Evolutionary conservation across 306 rosid genomes (phyloP).

Genomic region (Begonia fuchsioides): DNA sequence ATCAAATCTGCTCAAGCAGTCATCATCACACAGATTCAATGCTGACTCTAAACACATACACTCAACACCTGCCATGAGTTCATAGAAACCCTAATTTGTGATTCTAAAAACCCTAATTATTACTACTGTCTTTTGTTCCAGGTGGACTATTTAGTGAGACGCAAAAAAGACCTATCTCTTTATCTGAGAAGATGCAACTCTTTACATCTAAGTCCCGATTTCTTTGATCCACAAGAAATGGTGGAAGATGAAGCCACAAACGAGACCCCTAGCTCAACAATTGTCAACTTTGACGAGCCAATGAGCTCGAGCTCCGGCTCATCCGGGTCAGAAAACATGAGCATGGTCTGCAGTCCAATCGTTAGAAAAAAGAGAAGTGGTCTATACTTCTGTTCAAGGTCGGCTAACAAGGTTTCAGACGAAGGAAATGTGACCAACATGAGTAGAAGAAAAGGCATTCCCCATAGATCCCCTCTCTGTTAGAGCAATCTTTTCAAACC

Average conservation of each 20-base stretch:
- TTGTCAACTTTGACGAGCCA: constrained; percentile 59
- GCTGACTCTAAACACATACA: too few relatives aligned
- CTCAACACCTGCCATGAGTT: too few relatives aligned
- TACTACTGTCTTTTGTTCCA: not conserved
- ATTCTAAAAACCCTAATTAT: too few relatives aligned
- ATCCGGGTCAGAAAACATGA: constrained; percentile 55
- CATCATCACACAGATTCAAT: too few relatives aligned
- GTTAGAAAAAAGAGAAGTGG: constrained; percentile 83
- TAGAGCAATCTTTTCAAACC: constrained; percentile 6
- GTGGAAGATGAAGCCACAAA: constrained; percentile 60
- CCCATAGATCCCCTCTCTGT: constrained; percentile 90
- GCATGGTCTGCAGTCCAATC: constrained; percentile 40
- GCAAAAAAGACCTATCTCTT: constrained; percentile 52
- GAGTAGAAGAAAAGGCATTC: constrained; percentile 89
- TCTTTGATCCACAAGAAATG: constrained; percentile 66
- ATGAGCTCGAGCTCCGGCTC: constrained; percentile 38
- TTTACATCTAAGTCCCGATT: constrained; percentile 65
- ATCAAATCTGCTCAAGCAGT: not conserved
- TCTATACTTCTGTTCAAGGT: constrained; percentile 48
- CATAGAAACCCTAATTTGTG: too few relatives aligned
- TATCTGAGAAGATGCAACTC: constrained; percentile 53
- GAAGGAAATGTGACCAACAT: constrained; percentile 58
- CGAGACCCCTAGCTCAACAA: constrained; percentile 51
- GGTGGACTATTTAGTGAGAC: constrained; percentile 83
- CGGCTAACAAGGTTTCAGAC: constrained; percentile 40